Evolutionary conservation across 106 monocot species (phyloP).

Genomic region (Phalaenopsis aphrodite): DNA sequence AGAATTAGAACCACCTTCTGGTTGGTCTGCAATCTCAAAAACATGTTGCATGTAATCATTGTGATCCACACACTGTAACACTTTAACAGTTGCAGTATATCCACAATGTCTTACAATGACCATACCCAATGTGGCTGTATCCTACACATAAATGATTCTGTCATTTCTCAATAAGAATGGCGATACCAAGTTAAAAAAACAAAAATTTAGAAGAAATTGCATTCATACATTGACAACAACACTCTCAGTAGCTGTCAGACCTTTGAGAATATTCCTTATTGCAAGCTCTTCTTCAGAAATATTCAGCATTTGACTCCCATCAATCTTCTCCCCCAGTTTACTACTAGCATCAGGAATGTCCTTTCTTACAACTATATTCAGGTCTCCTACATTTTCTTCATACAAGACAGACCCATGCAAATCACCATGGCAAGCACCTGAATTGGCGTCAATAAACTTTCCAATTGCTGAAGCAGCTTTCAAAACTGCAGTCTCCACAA

Average conservation of each 20-base stretch:
- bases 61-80: constrained; percentile 22
- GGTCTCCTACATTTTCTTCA: constrained; percentile 65
- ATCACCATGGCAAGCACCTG: constrained; percentile 10
- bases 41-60: constrained; percentile 9
- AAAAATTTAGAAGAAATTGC: background rate
- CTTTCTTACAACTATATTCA: constrained; percentile 51
- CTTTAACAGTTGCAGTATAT: constrained; percentile 68
- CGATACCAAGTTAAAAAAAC: background rate
- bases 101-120: constrained; percentile 85
- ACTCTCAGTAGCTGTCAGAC: constrained; percentile 82
- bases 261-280: constrained; percentile 80
- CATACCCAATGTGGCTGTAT: constrained; percentile 52
- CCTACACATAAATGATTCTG: constrained; percentile 34
- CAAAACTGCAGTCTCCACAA: constrained; percentile 68
- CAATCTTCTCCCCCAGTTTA: constrained; percentile 54
- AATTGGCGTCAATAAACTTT: constrained; percentile 22
- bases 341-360: constrained; percentile 52
- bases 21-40: constrained; percentile 61
- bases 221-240: constrained; percentile 57
- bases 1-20: constrained; percentile 85
- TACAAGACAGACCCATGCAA: constrained; percentile 17
- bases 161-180: constrained; percentile 4
- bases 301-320: constrained; percentile 37
- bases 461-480: constrained; percentile 51
- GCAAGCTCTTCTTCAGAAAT: constrained; percentile 38